Percentiles rank a stretch among this genome's conserved stretches.
Conservation (phyloP, 306 rosid species). For the Oxytropis ochrocephala region DNA sequence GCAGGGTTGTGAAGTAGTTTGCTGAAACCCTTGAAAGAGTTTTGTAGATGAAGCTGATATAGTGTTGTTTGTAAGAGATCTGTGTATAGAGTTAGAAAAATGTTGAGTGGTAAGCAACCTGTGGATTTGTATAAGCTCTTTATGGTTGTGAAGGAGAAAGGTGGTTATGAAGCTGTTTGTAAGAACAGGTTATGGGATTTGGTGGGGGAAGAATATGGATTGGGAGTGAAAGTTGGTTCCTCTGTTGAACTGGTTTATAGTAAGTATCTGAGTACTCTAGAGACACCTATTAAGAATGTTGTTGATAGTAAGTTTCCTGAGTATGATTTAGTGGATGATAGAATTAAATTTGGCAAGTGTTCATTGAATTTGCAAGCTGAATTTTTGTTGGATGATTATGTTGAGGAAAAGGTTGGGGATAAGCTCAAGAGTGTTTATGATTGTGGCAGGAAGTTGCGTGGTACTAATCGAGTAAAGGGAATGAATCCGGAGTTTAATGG, state of each 20-base stretch:
- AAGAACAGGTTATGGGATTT: constrained; percentile 30
- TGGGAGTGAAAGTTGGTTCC: constrained; percentile 24
- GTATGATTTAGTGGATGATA: constrained; percentile 36
- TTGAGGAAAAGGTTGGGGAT: constrained; percentile 24
- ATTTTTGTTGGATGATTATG: not conserved
- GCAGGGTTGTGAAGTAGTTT: constrained; percentile 37
- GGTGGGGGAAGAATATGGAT: constrained; percentile 33
- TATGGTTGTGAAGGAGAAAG: constrained; percentile 60
- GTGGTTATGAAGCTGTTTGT: constrained; percentile 53
- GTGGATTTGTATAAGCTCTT: constrained; percentile 70
- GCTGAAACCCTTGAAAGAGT: constrained; percentile 18
- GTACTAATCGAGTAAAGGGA: constrained; percentile 20
- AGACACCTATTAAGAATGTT: constrained; percentile 37
- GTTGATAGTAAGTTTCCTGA: constrained; percentile 37
- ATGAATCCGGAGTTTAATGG: not conserved
- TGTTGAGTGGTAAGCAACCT: constrained; percentile 40
- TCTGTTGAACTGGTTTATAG: constrained; percentile 46
- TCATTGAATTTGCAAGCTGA: constrained; percentile 47
- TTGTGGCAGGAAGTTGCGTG: constrained; percentile 21
- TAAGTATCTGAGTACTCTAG: constrained; percentile 55
- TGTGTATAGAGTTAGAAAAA: not conserved
- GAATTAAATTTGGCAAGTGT: constrained; percentile 28
- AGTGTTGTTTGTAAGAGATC: constrained; percentile 26
- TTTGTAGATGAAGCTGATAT: constrained; percentile 13
- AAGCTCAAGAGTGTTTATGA: constrained; percentile 6